A percentile compares a stretch with the other conserved stretches of the same genome.
Conservation (phyloP, 2,329 filamentous ascomycete species). For the Aspergillus proliferans region DNA sequence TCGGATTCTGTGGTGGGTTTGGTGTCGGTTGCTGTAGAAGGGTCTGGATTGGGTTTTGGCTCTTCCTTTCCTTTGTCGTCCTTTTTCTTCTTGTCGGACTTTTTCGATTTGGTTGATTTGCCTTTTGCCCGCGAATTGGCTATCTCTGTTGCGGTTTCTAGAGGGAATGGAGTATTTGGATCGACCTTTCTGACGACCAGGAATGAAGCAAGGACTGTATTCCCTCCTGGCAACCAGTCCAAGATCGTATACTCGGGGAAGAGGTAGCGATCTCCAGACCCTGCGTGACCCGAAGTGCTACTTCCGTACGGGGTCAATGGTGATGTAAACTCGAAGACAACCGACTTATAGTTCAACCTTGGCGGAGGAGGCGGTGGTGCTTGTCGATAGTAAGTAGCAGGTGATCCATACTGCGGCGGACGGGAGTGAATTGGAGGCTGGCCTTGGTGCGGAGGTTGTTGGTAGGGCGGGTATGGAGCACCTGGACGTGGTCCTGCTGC, state of each 20-base stretch:
- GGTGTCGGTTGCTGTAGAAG: not conserved
- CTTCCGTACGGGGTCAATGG: conserved; percentile 37
- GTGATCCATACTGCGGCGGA: conserved; percentile 27
- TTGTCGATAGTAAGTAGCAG: conserved; percentile 28
- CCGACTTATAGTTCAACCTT: conserved; percentile 39
- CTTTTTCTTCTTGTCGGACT: conserved; percentile 23
- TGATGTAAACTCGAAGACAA: conserved; percentile 45
- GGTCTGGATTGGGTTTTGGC: not conserved
- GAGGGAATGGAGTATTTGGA: conserved; percentile 31
- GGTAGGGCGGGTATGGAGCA: conserved; percentile 23
- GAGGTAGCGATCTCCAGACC: conserved; percentile 43
- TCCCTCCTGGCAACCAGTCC: conserved; percentile 42
- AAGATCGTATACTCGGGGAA: conserved; percentile 46
- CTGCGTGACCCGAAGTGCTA: conserved; percentile 34
- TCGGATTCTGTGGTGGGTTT: not conserved
- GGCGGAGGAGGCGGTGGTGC: conserved; percentile 27
- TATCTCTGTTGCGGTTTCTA: conserved; percentile 26
- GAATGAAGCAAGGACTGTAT: conserved; percentile 43
- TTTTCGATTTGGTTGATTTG: conserved; percentile 34
- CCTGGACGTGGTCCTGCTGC: conserved; percentile 19
- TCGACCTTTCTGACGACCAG: conserved; percentile 40
- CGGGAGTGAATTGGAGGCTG: conserved; percentile 32
- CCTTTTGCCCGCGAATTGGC: conserved; percentile 21
- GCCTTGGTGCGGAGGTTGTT: conserved; percentile 26
- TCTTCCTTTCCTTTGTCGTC: conserved; percentile 11